phyloP scores from a whole-genome alignment of 2,329 filamentous ascomycete species.

The Grosmannia serpens region DNA sequence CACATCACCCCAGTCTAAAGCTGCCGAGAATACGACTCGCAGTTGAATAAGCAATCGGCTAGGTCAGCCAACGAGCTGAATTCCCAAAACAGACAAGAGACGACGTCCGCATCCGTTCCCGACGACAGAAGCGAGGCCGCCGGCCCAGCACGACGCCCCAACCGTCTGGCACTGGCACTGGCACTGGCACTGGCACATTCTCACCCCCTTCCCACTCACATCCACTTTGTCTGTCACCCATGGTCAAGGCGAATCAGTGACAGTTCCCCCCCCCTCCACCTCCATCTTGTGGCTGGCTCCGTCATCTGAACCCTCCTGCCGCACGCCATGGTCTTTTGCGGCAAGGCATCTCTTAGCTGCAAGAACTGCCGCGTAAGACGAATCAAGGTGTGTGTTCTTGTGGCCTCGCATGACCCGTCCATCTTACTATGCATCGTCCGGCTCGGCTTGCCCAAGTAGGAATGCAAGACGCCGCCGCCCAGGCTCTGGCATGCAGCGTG shows the following conservation, averaged over 20 bases:
- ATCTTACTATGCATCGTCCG: background rate
- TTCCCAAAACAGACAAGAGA: background rate
- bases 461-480: background rate
- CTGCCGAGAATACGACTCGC: background rate
- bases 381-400: slow-evolving; percentile 33
- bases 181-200: background rate
- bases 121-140: background rate
- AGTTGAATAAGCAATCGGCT: background rate
- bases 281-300: background rate
- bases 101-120: background rate
- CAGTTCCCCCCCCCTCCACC: background rate
- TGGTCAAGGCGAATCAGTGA: background rate
- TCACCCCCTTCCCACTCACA: background rate
- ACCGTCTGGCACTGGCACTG: too few relatives aligned
- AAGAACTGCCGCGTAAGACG: slow-evolving; percentile 40
- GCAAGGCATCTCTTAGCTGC: slow-evolving; percentile 44
- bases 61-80: background rate
- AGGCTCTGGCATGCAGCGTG: background rate
- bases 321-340: slow-evolving; percentile 40
- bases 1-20: background rate
- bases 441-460: background rate
- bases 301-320: background rate
- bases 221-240: background rate
- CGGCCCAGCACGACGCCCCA: background rate
- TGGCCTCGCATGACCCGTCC: slow-evolving; percentile 12